Evolutionary conservation across 2,329 filamentous ascomycete genomes (phyloP).

Genomic region (Phaeophleospora eucalypticola): DNA sequence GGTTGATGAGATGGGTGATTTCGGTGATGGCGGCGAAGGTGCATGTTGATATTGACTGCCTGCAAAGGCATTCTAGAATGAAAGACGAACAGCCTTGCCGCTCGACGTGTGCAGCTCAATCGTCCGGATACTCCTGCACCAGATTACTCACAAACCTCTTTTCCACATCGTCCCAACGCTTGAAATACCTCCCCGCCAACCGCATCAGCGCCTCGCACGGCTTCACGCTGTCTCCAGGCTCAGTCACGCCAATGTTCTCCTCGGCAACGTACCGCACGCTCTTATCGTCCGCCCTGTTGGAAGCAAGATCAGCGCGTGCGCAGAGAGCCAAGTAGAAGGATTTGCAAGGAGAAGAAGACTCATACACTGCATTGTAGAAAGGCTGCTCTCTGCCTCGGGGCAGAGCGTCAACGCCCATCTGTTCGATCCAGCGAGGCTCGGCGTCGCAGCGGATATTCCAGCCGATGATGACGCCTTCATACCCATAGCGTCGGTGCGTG

Average conservation of each 20-base stretch:
- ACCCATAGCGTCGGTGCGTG: constrained; percentile 73
- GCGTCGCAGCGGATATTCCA: constrained; percentile 66
- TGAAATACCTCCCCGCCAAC: constrained; percentile 81
- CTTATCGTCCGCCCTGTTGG: constrained; percentile 59
- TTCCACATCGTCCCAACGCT: constrained; percentile 66
- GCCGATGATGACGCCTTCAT: constrained; percentile 78
- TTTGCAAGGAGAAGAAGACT: constrained; percentile 25
- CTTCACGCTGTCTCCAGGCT: constrained; percentile 8
- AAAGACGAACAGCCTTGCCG: neutral
- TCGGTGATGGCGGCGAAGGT: too few species aligned
- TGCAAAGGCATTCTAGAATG: too few species aligned
- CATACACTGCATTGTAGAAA: constrained; percentile 86
- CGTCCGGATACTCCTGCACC: constrained; percentile 78
- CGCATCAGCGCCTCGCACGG: constrained; percentile 60
- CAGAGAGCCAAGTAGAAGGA: constrained; percentile 80
- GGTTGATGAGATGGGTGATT: too few species aligned
- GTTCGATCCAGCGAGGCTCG: constrained; percentile 59
- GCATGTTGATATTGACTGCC: too few species aligned
- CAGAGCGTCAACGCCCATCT: constrained; percentile 59
- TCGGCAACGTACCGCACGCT: constrained; percentile 72
- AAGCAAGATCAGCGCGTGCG: constrained; percentile 39
- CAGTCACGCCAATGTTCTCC: constrained; percentile 65
- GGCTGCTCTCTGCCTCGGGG: constrained; percentile 61
- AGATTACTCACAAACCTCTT: constrained; percentile 80
- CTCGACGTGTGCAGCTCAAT: constrained; percentile 44